phyloP scores from a whole-genome alignment of 306 rosid species.

The Elaeagnus macrophylla region DNA sequence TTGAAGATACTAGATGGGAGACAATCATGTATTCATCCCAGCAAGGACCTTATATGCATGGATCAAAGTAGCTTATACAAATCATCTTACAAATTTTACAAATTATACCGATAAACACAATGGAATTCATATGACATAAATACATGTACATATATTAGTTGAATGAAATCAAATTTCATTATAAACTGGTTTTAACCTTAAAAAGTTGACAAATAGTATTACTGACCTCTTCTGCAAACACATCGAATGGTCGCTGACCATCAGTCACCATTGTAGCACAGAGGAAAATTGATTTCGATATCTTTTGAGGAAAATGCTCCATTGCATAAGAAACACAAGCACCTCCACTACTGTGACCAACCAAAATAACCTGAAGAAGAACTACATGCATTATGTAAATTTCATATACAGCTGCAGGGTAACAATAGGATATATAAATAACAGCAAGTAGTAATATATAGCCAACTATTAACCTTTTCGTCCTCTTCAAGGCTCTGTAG shows the following conservation, averaged over 20 bases:
- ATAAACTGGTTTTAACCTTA: neutral
- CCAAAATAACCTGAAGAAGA: constrained; percentile 64
- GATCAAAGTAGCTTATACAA: too few relatives aligned
- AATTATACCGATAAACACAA: too few relatives aligned
- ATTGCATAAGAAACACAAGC: constrained; percentile 88
- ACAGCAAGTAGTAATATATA: neutral
- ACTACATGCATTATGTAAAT: constrained; percentile 15
- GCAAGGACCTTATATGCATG: too few relatives aligned
- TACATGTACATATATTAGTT: neutral
- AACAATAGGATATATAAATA: constrained; percentile 11
- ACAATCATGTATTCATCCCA: too few relatives aligned
- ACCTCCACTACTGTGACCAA: constrained; percentile 96
- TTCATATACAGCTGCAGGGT: constrained; percentile 7
- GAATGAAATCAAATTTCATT: neutral
- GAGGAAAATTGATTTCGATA: constrained; percentile 77
- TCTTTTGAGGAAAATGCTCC: constrained; percentile 72
- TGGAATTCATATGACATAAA: too few relatives aligned
- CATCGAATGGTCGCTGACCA: constrained; percentile 89
- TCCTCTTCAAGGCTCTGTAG: constrained; percentile 68
- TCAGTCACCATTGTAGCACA: constrained; percentile 90
- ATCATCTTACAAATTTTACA: too few relatives aligned
- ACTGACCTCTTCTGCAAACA: constrained; percentile 68
- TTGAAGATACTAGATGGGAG: too few relatives aligned
- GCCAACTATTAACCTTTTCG: constrained; percentile 54
- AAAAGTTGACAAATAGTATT: constrained; percentile 1